Evolutionary conservation across 1,139 yeast genomes (phyloP).

Genomic region (Ogataea hybrid): DNA sequence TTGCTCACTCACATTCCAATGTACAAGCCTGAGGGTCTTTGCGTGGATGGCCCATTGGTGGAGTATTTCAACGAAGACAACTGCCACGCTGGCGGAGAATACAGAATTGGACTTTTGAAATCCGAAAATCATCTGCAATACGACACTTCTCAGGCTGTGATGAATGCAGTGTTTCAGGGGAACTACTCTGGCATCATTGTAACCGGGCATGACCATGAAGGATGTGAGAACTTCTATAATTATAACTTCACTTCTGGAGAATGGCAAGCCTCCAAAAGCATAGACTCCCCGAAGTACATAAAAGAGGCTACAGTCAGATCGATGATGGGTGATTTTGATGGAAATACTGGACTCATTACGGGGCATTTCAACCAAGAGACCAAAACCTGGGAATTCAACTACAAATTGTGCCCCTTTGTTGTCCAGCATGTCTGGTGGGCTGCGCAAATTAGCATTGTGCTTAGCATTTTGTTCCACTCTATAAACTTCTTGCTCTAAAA

Average conservation of each 20-base stretch:
- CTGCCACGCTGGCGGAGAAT: slow-evolving; percentile 48
- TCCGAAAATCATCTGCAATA: slow-evolving; percentile 84
- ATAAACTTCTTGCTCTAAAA: slow-evolving; percentile 13
- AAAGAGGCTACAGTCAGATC: slow-evolving; percentile 85
- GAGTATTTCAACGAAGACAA: slow-evolving; percentile 57
- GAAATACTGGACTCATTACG: slow-evolving; percentile 81
- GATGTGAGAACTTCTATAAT: slow-evolving; percentile 73
- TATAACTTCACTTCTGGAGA: slow-evolving; percentile 37
- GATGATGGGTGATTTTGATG: slow-evolving; percentile 95
- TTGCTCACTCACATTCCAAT: slow-evolving; percentile 89
- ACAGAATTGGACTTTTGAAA: slow-evolving; percentile 65
- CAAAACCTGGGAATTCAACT: slow-evolving; percentile 62
- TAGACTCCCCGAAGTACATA: slow-evolving; percentile 39
- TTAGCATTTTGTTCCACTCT: slow-evolving; percentile 43
- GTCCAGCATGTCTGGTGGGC: slow-evolving; percentile 98
- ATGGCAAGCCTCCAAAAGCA: slow-evolving; percentile 58
- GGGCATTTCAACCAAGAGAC: slow-evolving; percentile 52
- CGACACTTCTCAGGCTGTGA: slow-evolving; percentile 62
- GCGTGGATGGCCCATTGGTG: slow-evolving; percentile 81
- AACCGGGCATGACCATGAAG: slow-evolving; percentile 97
- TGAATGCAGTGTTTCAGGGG: slow-evolving; percentile 66
- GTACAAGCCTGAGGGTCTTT: slow-evolving; percentile 74
- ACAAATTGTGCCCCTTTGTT: slow-evolving; percentile 71
- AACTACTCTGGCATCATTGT: slow-evolving; percentile 71
- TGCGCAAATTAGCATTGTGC: slow-evolving; percentile 53